Conservation (phyloP, 768 basidiomycete genomes). For the Mycena chlorophos region DNA sequence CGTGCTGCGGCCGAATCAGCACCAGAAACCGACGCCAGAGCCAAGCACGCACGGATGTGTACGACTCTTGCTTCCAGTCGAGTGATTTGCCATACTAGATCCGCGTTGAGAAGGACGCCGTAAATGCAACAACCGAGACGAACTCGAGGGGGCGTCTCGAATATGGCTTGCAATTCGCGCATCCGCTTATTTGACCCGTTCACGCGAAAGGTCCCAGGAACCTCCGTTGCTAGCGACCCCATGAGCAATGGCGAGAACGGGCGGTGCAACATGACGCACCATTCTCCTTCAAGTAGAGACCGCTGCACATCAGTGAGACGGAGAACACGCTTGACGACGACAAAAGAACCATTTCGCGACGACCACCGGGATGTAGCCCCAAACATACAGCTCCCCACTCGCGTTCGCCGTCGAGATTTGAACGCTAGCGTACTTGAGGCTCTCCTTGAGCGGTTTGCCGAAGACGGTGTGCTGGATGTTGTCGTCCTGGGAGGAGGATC, state of each 20-base stretch:
- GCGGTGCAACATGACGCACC: conserved; percentile 45
- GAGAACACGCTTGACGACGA: not conserved
- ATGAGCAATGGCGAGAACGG: conserved; percentile 5
- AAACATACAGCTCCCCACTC: conserved; percentile 81
- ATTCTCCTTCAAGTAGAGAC: conserved; percentile 91
- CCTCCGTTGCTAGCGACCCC: conserved; percentile 70
- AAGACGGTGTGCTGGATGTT: conserved; percentile 61
- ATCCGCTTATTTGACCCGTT: conserved; percentile 95
- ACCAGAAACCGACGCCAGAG: not conserved
- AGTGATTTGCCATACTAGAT: conserved; percentile 88
- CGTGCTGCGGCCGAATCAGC: conserved; percentile 48
- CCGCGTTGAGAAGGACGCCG: conserved; percentile 1
- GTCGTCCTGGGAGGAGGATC: conserved; percentile 35
- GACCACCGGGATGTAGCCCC: conserved; percentile 95
- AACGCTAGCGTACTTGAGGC: conserved; percentile 83
- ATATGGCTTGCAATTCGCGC: conserved; percentile 89
- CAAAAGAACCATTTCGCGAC: conserved; percentile 88
- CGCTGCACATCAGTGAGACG: conserved; percentile 47
- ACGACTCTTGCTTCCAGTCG: conserved; percentile 84
- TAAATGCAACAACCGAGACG: conserved; percentile 22
- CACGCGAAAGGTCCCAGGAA: conserved; percentile 91
- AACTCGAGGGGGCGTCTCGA: conserved; percentile 87
- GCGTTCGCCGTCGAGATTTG: conserved; percentile 90
- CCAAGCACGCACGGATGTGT: conserved; percentile 53
- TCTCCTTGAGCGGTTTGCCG: conserved; percentile 80